Evolutionary conservation across 2,329 filamentous ascomycete species (phyloP), one percentile per base, ranked within the genome.

Genomic region (Byssoonygena ceratinophila): DNA sequence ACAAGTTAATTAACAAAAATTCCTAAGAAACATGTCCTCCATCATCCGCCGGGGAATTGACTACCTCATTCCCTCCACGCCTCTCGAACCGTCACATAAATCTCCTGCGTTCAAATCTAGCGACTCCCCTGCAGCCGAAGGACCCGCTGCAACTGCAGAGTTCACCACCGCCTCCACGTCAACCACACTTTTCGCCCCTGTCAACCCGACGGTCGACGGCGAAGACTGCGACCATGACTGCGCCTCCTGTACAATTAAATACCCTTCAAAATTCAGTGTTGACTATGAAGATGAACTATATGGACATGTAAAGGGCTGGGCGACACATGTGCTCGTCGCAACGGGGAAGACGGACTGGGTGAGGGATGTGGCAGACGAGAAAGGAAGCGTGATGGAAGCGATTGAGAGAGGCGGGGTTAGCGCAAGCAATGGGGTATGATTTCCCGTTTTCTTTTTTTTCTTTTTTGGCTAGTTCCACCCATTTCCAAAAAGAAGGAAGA

Each of bases 311-410:
- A 86, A 88, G 63, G 87, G 82, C 32, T 97, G 88, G 85, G 83
- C 81, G 63, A 92, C 89, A 18, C 92, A 98, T 70, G 66, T 95
- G 56, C 74, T 98, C 29, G 88, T 97, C 14, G 92, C 88, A 22
- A 98, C 92, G n/a, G 87, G 89, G 56, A 95, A 96, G 78, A 79
- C 83, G 23, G 92, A 98, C 70, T 98, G 92, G 92, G 85, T 91
- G 64, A 74, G 87, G 55, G 85, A 94, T 71, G 87, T 95, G 43
- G 81, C 80, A 53, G 86, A 97, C 64, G 92, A 97, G 74, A 83
- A 86, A 68, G 85, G 85, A 4, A 88, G 84, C 64, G 77, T 91
- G 29, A 91, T 91, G 86, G 76, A 88, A 71, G 86, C 85, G 1
- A 78, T 90, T 60, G 77, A 71, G 37, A 71, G 69, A 53, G 66